Evolutionary conservation across 2,329 filamentous ascomycete species (phyloP).

Genomic region (Claviceps africana): DNA sequence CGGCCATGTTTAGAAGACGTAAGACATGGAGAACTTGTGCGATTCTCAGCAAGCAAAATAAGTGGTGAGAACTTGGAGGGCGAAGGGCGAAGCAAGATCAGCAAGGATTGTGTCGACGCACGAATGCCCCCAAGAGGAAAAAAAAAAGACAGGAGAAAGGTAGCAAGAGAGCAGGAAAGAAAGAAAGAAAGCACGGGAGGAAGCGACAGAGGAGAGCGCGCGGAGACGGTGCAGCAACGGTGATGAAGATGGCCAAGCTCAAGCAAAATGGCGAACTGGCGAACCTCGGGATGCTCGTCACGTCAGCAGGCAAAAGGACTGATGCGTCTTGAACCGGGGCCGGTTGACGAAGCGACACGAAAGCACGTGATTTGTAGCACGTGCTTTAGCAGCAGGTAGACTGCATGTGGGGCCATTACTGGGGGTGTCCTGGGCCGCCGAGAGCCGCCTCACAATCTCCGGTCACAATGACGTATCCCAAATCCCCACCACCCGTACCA

Average conservation of each 20-base stretch:
- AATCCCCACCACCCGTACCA: too few species aligned
- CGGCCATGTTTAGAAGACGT: conserved; percentile 6
- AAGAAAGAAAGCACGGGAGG: too few species aligned
- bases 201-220: too few species aligned
- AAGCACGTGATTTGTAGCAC: neutral
- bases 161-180: too few species aligned
- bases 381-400: too few species aligned
- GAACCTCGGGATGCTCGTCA: neutral
- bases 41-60: neutral
- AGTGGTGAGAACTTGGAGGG: neutral
- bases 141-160: neutral
- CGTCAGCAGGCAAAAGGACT: neutral
- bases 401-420: too few species aligned
- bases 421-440: too few species aligned
- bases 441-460: too few species aligned
- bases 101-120: neutral
- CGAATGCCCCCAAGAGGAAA: neutral
- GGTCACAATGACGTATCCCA: neutral
- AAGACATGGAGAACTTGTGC: neutral
- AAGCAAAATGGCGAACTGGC: neutral
- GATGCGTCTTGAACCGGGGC: neutral
- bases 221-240: too few species aligned
- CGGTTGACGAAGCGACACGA: neutral
- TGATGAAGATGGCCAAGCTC: neutral
- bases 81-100: neutral